Percentiles rank a stretch among this genome's conserved stretches.
Evolutionary conservation across 2,329 filamentous ascomycete species (phyloP).

Genomic region (Raffaelea arxii): DNA sequence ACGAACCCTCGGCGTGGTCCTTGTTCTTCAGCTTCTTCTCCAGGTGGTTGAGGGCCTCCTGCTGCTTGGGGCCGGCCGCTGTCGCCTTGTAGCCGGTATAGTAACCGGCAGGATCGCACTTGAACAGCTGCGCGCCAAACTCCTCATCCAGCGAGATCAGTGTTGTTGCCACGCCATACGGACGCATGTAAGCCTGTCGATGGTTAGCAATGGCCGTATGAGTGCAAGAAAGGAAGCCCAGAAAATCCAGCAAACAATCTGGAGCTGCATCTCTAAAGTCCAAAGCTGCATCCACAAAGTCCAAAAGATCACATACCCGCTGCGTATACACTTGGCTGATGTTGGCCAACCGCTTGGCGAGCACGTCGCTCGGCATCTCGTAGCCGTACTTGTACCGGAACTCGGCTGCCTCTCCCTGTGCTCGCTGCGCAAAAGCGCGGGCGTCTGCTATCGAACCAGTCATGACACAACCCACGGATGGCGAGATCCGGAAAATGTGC

Average conservation of each 20-base stretch:
- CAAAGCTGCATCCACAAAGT: too few relatives aligned
- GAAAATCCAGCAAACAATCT: not conserved
- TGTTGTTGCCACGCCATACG: constrained; percentile 89
- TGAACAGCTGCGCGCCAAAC: constrained; percentile 89
- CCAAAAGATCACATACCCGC: constrained; percentile 63
- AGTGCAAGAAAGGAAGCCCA: not conserved
- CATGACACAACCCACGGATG: constrained; percentile 95
- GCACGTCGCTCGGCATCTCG: constrained; percentile 96
- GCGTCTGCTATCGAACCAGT: constrained; percentile 98
- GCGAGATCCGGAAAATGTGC: constrained; percentile 94
- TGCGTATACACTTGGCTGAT: constrained; percentile 99
- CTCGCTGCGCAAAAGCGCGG: constrained; percentile 82
- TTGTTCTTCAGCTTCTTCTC: constrained; percentile 99
- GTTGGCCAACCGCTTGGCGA: constrained; percentile 95
- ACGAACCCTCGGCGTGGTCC: constrained; percentile 80
- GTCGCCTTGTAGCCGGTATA: constrained; percentile 98
- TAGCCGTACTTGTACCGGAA: constrained; percentile 99
- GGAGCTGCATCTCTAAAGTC: too few relatives aligned
- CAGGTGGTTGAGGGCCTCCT: constrained; percentile 95
- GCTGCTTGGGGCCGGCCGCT: constrained; percentile 93
- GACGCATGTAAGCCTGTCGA: constrained; percentile 81
- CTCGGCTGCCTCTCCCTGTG: constrained; percentile 90
- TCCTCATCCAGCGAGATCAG: constrained; percentile 91
- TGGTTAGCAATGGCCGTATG: constrained; percentile 18
- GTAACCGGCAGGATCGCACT: constrained; percentile 96